Conservation (phyloP, 2,329 filamentous ascomycete species). For the Fusarium mundagurra region DNA sequence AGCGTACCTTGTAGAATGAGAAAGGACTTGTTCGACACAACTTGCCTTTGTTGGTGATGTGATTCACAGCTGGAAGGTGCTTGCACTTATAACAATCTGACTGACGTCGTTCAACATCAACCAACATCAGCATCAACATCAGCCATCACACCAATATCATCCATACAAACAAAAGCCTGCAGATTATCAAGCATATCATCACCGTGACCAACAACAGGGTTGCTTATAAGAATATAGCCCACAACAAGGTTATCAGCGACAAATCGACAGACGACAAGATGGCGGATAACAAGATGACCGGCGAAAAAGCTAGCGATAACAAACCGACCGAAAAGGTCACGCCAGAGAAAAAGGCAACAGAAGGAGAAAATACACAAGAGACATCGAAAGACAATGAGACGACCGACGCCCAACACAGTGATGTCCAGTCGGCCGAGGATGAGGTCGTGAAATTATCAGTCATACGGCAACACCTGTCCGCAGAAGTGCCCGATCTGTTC, state of each 20-base stretch:
- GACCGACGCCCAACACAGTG: neutral
- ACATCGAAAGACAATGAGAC: neutral
- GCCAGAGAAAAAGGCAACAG: neutral
- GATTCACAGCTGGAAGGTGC: neutral
- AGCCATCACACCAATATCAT: neutral
- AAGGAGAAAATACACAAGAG: neutral
- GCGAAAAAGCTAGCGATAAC: neutral
- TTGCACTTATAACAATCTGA: neutral
- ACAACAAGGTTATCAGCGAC: neutral
- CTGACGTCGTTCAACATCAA: neutral
- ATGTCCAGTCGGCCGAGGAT: neutral
- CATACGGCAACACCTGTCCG: neutral
- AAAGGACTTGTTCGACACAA: neutral
- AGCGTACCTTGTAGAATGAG: neutral
- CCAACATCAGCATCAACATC: neutral
- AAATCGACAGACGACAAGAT: neutral
- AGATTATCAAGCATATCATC: neutral
- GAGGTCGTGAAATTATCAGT: neutral
- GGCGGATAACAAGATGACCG: neutral
- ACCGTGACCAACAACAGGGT: neutral
- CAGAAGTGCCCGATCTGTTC: constrained; percentile 2
- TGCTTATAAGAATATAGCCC: neutral
- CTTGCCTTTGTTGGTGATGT: neutral
- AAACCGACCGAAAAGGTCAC: neutral
- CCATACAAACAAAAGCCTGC: neutral